Evolutionary conservation across 2,329 filamentous ascomycete species (phyloP), one percentile per base, ranked within the genome.

Genomic region (Aureobasidium sp.): DNA sequence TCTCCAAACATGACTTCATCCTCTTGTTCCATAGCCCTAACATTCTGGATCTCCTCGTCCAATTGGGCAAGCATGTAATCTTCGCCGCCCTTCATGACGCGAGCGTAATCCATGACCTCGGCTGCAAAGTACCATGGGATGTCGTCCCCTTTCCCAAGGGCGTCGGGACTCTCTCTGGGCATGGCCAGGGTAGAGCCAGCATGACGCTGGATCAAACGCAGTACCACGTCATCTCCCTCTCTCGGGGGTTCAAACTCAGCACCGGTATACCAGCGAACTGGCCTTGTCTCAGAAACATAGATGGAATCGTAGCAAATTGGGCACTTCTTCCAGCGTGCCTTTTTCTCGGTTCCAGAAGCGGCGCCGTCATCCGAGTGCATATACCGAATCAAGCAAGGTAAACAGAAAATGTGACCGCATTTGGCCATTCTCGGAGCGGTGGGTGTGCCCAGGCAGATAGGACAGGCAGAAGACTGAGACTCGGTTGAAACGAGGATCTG

Each of bases 371-470:
- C 85, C 8, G 92, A 89, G 69, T 96, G 90, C 91, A 99, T 97
- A 73, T 95, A 99, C 55, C 94, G 88, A 66, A 97, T 90, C 65
- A 97, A 77, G 72, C 94, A 99, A 6, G 94, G 87, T 37, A 97
- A 79, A 72, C 94, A 99, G 73, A 97, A 97, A 13, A 99, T 96
- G 72, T 99, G 94, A 1, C 94, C 94, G 71, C 94, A 99, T 71
- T 88, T 93, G 46, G 94, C 92, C 93, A 99, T 99, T 62, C 94
- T 87, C 36, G 94, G 92, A 8, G 94, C 94, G 20, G 96, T 90
- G 1, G 94, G 94, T 61, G 89, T 90, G 1, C 89, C 96, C 32
- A 99, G 83, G 71, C 94, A 99, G 61, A 99, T 99, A 0, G 94
- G 94, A 72, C 94, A 99, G 26, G 89, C 91, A 2, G 92, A 84